Percentiles rank a stretch among this genome's conserved stretches.
These are phyloP conservation scores for Circinella minor DNA, from an alignment of 371 early-diverging fungal species.

Conservation along the genomic window DNA sequence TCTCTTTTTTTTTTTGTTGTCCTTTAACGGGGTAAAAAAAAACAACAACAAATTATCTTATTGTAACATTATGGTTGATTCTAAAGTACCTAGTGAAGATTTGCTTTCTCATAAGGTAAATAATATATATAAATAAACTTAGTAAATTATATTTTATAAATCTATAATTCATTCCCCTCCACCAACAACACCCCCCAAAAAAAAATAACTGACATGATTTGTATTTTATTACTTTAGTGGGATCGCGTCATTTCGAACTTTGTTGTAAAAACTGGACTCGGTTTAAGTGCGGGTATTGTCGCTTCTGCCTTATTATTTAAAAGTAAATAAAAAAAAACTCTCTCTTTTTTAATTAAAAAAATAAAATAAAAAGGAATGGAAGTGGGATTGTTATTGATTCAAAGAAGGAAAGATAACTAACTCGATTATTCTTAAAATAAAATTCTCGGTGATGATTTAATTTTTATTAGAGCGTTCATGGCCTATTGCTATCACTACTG, in stretches of 20 bases:
- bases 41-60: background rate
- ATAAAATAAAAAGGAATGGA: background rate
- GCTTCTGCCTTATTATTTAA: slow-evolving; percentile 89
- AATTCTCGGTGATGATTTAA: no score
- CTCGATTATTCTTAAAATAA: background rate
- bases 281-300: slow-evolving; percentile 87
- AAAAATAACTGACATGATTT: background rate
- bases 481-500: slow-evolving; percentile 89
- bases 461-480: slow-evolving; percentile 74
- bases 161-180: no score
- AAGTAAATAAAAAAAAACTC: slow-evolving; percentile 59
- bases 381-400: background rate
- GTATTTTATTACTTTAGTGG: slow-evolving; percentile 60
- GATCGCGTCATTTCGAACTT: slow-evolving; percentile 89
- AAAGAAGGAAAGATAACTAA: background rate
- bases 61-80: slow-evolving; percentile 11
- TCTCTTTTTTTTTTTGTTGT: background rate
- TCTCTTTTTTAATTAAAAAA: background rate
- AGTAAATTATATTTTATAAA: background rate
- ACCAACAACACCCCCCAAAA: background rate
- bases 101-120: slow-evolving; percentile 42
- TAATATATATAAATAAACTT: background rate
- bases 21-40: background rate
- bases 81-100: slow-evolving; percentile 38
- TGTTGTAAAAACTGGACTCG: slow-evolving; percentile 84